Base-by-base conservation (phyloP, 2,329 filamentous ascomycete genomes). In the Fusarium sp. region DNA sequence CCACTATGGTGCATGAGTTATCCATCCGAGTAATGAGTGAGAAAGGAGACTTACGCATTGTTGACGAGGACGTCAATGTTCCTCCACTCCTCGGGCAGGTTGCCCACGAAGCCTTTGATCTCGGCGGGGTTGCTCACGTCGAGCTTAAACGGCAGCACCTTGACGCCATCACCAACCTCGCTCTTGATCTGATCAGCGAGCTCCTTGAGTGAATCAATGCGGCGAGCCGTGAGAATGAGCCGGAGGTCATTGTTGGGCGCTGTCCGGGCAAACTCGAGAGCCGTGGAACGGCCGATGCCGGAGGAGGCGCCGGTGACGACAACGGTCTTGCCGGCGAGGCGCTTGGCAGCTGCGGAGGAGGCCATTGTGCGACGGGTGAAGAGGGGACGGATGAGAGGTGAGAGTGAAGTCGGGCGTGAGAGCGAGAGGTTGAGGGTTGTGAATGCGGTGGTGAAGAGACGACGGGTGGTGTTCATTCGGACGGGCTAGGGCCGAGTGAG, bases 231-330 rank as follows among this genome's bases (percentile, higher is more conserved):
- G 68, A 98, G 85, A 77, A 98, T 91, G 60, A 99, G 88, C 81
- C 93, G 95, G 75, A 98, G 88, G 81, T 93, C 89, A 80, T 92
- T 88, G 65, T 91, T 88, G 9, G 95, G 95, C 25, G 93, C 90
- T 2, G 95, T 96, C 66, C 94, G 91, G 29, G 97, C 97, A 80
- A 98, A 99, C 83, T 98, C 97, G 74, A 97, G 86, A n/a, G 96
- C 97, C 20, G 90, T 93, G 77, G 89, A 91, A 65, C 89, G 90
- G 27, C 97, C 97, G 83, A 99, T 98, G 71, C 97, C 97, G 22
- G 95, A 97, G 5, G 93, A 97, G 35, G 97, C 97, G 66, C 97
- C 97, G 6, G 97, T 98, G 73, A 99, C 90, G 66, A 98, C 84
- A 68, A 98, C 88, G 6, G 95, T 98, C 87, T 98, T 98, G 89